Base-by-base conservation (phyloP, 768 basidiomycete genomes). In the Fistulinella prunicolor region DNA sequence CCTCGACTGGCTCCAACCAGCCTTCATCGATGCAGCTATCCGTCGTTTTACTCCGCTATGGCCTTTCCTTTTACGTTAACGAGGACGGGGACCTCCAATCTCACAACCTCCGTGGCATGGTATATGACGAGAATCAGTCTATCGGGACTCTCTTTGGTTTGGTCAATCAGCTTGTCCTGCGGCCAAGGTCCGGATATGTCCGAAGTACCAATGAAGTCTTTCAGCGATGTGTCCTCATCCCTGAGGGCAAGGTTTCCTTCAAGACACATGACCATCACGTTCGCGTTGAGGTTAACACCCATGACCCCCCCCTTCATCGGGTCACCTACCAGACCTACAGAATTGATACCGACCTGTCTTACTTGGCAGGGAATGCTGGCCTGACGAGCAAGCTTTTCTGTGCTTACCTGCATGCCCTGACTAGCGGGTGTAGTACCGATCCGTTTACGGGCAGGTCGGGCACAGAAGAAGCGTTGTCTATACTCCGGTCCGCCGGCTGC, bases 71-170 rank as follows among this genome's bases (percentile, higher is more conserved):
- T 44, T 69, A 67, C 38, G 26, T 75, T 19, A 63, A 69, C 24
- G 38, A 59, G 1, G 57, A 57, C 2, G 56, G 59, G 14, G 56
- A 64, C 21, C 55, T 79, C 20, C 70, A 73, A 47, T 77, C 70
- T 30, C 61, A 49, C 9, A 74, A 74, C 32, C 61, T 76, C 28
- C 68, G 69, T 12, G 65, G 61, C 19, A 76, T 75, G 66, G 57
- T 73, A 14, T 61, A 78, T n/a, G 74, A 77, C 43, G 1, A 42
- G 3, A 42, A 62, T 29, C 79, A 79, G 48, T 74, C 66, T 1
- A 59, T 60, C 1, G 75, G 75, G 1, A 71, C 75, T 1, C 58
- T 81, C 56, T 67, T 76, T 32, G 79, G 78, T 14, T 54, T 80
- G 28, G 32, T 39, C 29, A 70, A 62, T 28, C 68, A 60, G 30